Evolutionary conservation across 2,329 filamentous ascomycete species (phyloP).

Genomic region (Pseudonectria buxi): DNA sequence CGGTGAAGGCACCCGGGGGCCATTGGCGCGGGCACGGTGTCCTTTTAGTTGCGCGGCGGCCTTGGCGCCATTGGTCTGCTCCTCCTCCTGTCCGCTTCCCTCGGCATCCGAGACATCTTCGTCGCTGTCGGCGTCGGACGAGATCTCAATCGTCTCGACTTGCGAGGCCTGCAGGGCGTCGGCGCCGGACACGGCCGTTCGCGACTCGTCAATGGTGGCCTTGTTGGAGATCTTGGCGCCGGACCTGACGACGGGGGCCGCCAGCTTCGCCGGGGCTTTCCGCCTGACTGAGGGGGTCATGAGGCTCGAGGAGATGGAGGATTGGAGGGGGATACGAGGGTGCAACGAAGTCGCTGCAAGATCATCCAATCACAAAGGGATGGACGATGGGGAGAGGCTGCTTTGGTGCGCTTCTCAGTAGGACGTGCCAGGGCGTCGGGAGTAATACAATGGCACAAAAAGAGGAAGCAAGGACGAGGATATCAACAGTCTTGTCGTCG

Average conservation of each 20-base stretch:
- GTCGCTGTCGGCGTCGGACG: constrained; percentile 46
- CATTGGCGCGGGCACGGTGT: constrained; percentile 18
- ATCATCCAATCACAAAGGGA: not conserved
- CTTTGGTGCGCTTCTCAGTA: not conserved
- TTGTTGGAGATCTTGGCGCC: constrained; percentile 45
- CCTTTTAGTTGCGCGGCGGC: constrained; percentile 13
- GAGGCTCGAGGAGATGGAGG: constrained; percentile 2
- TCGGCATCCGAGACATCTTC: constrained; percentile 41
- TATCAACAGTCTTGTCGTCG: constrained; percentile 16
- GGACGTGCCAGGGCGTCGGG: constrained; percentile 4
- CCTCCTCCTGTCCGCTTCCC: constrained; percentile 22
- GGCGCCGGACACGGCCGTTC: constrained; percentile 43
- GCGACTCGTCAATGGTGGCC: constrained; percentile 51
- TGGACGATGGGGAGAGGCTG: constrained; percentile 5
- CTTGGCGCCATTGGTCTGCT: constrained; percentile 11
- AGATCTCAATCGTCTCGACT: constrained; percentile 48
- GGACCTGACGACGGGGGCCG: constrained; percentile 46
- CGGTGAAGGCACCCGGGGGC: constrained; percentile 14
- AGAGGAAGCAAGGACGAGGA: not conserved
- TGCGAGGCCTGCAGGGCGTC: constrained; percentile 32
- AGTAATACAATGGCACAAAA: not conserved
- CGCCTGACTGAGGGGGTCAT: constrained; percentile 53
- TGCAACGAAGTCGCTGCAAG: not conserved
- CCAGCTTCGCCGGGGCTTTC: constrained; percentile 52
- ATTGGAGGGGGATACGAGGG: not conserved